Conservation (phyloP, 352 stramenopile species). For the Phytophthora nicotianae region DNA sequence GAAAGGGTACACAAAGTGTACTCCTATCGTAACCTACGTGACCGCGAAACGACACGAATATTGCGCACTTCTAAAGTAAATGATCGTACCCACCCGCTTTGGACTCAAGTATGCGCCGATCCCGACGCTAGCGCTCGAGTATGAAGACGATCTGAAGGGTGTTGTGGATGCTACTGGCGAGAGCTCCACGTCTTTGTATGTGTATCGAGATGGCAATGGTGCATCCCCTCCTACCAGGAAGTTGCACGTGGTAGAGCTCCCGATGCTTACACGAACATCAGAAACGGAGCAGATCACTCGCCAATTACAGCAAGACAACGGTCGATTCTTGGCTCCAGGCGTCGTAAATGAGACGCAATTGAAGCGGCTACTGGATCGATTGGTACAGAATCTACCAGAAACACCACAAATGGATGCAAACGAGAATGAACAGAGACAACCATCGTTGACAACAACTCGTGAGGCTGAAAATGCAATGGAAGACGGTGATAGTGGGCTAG, state of each 20-base stretch:
- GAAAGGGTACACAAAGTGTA: conserved; percentile 1
- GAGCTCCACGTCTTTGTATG: conserved; percentile 56
- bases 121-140: conserved; percentile 82
- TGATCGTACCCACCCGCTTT: conserved; percentile 81
- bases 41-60: conserved; percentile 28
- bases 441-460: background rate
- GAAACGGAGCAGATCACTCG: conserved; percentile 49
- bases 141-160: conserved; percentile 62
- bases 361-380: conserved; percentile 57
- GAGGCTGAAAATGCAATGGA: conserved; percentile 13
- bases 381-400: conserved; percentile 61
- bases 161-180: conserved; percentile 39
- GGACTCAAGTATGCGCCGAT: conserved; percentile 85
- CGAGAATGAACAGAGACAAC: background rate
- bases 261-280: conserved; percentile 53
- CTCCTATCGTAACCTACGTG: background rate
- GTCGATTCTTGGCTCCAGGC: conserved; percentile 55
- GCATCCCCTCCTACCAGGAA: conserved; percentile 28
- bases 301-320: conserved; percentile 72
- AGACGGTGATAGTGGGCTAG: conserved; percentile 33
- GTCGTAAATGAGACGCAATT: conserved; percentile 78
- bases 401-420: background rate
- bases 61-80: conserved; percentile 15
- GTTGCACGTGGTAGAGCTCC: conserved; percentile 82
- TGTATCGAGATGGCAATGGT: conserved; percentile 40